These are phyloP conservation scores for Fagus sylvatica DNA, from an alignment of 306 rosid species.

Conservation along the genomic window DNA sequence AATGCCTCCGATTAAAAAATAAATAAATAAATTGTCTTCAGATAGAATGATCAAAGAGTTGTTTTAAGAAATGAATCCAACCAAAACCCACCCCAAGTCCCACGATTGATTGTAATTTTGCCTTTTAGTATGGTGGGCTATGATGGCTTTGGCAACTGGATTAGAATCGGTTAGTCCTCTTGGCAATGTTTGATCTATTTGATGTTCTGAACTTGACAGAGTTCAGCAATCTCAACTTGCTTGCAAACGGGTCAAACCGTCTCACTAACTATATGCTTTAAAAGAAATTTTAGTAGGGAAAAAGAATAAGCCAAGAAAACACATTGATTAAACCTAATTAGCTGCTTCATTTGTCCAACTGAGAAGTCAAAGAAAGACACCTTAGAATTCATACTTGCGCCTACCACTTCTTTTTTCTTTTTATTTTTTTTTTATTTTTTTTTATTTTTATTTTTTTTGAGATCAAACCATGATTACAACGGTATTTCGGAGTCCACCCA, in stretches of 20 bases:
- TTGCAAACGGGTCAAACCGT: not conserved
- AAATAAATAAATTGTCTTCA: no score
- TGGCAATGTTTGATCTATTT: not conserved
- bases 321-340: not conserved
- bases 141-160: not conserved
- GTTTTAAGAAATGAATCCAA: no score
- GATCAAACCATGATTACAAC: no score
- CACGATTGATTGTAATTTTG: no score
- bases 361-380: not conserved
- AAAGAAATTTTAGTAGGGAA: no score
- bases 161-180: not conserved
- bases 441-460: no score
- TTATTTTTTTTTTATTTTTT: no score
- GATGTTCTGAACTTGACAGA: not conserved
- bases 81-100: no score
- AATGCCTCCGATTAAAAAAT: no score
- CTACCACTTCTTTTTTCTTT: no score
- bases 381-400: not conserved
- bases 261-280: not conserved
- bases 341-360: not conserved
- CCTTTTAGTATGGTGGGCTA: not conserved
- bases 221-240: not conserved
- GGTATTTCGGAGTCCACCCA: no score
- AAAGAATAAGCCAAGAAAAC: not conserved
- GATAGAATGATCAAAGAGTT: no score